These are phyloP conservation scores for Solanum chilense DNA, from an alignment of 257 asterid genomes.

Conservation along the genomic window DNA sequence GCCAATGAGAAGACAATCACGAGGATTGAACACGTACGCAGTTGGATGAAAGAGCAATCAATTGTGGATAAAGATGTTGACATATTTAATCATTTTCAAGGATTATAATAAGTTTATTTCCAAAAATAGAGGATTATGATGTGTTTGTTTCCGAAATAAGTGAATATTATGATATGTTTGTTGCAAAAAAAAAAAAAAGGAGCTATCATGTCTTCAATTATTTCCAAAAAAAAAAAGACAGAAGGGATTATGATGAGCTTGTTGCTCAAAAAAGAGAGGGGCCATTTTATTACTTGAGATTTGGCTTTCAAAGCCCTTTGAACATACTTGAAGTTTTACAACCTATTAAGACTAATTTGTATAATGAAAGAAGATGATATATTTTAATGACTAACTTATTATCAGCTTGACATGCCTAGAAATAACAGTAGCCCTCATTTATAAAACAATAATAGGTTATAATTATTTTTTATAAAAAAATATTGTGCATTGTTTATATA, in stretches of 20 bases:
- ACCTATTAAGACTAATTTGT: background rate
- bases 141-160: background rate
- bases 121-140: background rate
- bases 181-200: background rate
- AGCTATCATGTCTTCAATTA: no score
- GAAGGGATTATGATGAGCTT: no score
- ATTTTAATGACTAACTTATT: no score
- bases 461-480: no score
- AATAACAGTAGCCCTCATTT: no score
- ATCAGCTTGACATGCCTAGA: no score
- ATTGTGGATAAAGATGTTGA: conserved; percentile 13
- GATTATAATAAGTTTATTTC: background rate
- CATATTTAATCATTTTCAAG: background rate
- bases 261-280: no score
- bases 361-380: background rate
- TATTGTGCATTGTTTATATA: background rate
- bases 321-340: background rate
- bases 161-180: background rate
- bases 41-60: conserved; percentile 16
- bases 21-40: conserved; percentile 23
- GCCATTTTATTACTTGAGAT: no score
- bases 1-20: conserved; percentile 18
- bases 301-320: background rate
- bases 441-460: background rate
- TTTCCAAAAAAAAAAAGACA: no score